Evolutionary conservation across 176 grass and related monocot genomes (phyloP).

Genomic region (Rhynchospora breviuscula): DNA sequence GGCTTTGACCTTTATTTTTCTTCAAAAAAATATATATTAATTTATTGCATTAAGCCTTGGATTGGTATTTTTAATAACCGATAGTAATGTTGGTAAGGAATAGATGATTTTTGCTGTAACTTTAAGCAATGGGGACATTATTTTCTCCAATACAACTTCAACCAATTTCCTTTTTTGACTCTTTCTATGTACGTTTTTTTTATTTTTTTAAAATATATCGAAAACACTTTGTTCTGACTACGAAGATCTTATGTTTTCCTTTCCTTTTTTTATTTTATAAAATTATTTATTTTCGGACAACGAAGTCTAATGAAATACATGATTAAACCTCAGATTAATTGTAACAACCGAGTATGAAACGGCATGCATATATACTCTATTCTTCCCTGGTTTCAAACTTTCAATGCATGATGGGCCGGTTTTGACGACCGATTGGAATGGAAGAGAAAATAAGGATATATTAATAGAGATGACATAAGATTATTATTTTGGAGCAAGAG

Average conservation of each 20-base stretch:
- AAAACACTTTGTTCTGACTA: not conserved
- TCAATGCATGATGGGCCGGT: not conserved
- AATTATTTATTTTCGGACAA: not conserved
- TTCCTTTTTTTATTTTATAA: not conserved
- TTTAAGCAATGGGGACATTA: not conserved
- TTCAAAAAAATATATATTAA: not conserved
- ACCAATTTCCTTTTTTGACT: not conserved
- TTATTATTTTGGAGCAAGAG: not conserved
- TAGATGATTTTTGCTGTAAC: conserved; percentile 8
- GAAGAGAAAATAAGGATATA: not conserved
- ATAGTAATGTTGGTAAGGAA: not conserved
- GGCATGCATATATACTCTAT: not conserved
- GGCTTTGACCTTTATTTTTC: no score
- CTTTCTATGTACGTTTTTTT: not conserved
- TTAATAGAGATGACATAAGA: not conserved
- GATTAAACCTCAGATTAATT: not conserved
- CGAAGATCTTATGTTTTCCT: not conserved
- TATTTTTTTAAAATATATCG: not conserved
- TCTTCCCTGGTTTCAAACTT: not conserved
- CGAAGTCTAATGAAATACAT: not conserved
- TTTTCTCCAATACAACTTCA: not conserved
- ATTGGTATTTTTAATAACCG: not conserved
- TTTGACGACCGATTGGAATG: not conserved
- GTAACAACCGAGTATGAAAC: not conserved
- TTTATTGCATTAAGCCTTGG: not conserved